Evolutionary conservation across 2,329 filamentous ascomycete genomes (phyloP).

Genomic region (Curvularia sp.): DNA sequence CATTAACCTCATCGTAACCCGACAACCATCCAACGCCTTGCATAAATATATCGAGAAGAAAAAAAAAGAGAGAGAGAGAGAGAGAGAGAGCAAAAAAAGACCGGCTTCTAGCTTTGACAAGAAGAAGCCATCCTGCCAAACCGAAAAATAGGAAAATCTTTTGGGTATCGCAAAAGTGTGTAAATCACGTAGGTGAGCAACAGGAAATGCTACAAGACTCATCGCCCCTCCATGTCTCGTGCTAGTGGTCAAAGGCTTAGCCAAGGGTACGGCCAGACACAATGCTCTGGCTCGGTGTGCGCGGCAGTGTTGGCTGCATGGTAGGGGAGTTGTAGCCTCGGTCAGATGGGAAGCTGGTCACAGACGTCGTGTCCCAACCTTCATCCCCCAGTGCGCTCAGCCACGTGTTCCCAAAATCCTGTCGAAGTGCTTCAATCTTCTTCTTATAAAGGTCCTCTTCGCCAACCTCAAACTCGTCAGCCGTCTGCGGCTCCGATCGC

Average conservation of each 20-base stretch:
- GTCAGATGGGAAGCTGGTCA: constrained; percentile 44
- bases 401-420: constrained; percentile 86
- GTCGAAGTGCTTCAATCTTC: constrained; percentile 85
- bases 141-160: constrained; percentile 32
- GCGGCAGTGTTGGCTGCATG: constrained; percentile 41
- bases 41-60: constrained; percentile 24
- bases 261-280: constrained; percentile 51
- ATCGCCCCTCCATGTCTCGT: background rate
- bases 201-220: constrained; percentile 1
- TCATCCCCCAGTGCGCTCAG: constrained; percentile 86
- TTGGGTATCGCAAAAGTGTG: constrained; percentile 49
- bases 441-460: constrained; percentile 84
- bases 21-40: constrained; percentile 45
- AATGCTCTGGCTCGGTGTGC: constrained; percentile 51
- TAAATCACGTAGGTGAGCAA: constrained; percentile 24
- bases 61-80: constrained; percentile 11
- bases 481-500: constrained; percentile 22
- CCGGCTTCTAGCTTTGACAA: constrained; percentile 6
- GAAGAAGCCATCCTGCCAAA: constrained; percentile 17
- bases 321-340: constrained; percentile 43
- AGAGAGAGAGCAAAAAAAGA: constrained; percentile 12
- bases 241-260: constrained; percentile 13
- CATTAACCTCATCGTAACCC: constrained; percentile 30
- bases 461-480: constrained; percentile 67
- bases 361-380: constrained; percentile 56